Conservation (phyloP, 352 stramenopile genomes). For the Saprolegnia diclina region DNA sequence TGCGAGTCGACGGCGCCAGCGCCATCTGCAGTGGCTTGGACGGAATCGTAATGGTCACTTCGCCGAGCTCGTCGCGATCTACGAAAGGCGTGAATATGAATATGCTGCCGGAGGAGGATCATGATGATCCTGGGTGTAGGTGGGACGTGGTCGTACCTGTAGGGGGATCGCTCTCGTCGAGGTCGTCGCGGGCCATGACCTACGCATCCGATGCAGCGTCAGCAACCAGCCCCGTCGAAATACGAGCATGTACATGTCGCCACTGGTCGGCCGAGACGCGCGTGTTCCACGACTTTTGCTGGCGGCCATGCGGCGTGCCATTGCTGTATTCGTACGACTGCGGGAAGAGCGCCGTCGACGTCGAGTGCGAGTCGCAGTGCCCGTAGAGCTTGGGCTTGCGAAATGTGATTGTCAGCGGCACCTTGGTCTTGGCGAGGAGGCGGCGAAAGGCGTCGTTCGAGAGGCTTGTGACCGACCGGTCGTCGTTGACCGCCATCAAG, state of each 20-base stretch:
- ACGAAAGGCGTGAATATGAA: background rate
- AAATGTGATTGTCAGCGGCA: constrained; percentile 62
- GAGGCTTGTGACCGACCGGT: constrained; percentile 41
- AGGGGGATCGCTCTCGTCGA: background rate
- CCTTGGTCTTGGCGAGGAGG: constrained; percentile 40
- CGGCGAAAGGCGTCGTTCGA: constrained; percentile 39
- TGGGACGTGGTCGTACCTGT: background rate
- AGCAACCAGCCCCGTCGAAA: constrained; percentile 32
- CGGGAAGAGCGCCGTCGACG: constrained; percentile 72
- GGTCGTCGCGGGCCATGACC: constrained; percentile 1
- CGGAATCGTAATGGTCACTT: constrained; percentile 53
- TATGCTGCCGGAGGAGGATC: background rate
- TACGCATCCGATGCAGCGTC: background rate
- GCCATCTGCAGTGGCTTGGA: constrained; percentile 45
- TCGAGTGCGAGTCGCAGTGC: constrained; percentile 49
- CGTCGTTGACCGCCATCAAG: constrained; percentile 61
- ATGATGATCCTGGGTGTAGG: background rate
- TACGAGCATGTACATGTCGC: constrained; percentile 27
- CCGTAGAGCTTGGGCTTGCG: constrained; percentile 55
- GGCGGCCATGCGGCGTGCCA: constrained; percentile 28
- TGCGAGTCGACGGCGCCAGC: constrained; percentile 57
- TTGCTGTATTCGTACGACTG: constrained; percentile 47
- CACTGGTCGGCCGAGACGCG: constrained; percentile 64
- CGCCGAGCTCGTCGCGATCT: constrained; percentile 33
- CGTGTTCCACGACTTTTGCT: constrained; percentile 38